phyloP scores from a whole-genome alignment of 2,329 filamentous ascomycete genomes.

The Sodiomyces alkalinus region DNA sequence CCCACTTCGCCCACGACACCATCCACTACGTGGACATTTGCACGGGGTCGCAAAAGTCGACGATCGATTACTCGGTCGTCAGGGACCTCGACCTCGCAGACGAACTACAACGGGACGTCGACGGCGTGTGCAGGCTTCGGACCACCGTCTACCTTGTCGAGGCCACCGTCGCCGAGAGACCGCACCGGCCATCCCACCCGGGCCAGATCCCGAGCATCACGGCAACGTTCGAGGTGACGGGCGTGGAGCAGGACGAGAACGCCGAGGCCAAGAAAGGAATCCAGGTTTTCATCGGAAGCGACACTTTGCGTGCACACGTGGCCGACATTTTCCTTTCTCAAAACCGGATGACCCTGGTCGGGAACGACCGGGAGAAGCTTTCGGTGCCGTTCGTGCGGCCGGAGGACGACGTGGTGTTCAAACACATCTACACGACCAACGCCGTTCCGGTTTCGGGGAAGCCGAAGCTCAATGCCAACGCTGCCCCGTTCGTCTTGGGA shows the following conservation, averaged over 20 bases:
- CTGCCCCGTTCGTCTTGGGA: conserved; percentile 24
- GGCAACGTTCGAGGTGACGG: conserved; percentile 62
- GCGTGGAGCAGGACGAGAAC: conserved; percentile 33
- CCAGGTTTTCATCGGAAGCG: conserved; percentile 80
- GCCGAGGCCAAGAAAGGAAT: conserved; percentile 44
- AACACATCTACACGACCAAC: conserved; percentile 52
- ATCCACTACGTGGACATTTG: conserved; percentile 86
- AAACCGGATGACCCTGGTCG: conserved; percentile 75
- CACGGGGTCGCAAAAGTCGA: conserved; percentile 78
- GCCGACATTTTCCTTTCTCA: conserved; percentile 87
- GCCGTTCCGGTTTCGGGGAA: conserved; percentile 34
- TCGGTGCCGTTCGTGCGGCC: conserved; percentile 86
- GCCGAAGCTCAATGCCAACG: conserved; percentile 41
- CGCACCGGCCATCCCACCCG: conserved; percentile 56
- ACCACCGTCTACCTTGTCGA: conserved; percentile 82
- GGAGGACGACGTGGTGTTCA: conserved; percentile 72
- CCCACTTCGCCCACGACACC: conserved; percentile 76
- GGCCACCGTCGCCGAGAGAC: conserved; percentile 58
- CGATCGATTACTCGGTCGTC: conserved; percentile 61
- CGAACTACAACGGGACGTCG: conserved; percentile 48
- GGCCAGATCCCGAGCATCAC: conserved; percentile 68
- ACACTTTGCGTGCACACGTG: conserved; percentile 70
- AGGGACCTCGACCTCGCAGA: conserved; percentile 57
- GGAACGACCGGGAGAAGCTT: conserved; percentile 73
- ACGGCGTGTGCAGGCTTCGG: conserved; percentile 54